A percentile compares a stretch with the other conserved stretches of the same genome.
These are phyloP conservation scores for Diaporthe amygdali DNA, from an alignment of 2,329 filamentous ascomycete genomes.

Conservation along the genomic window DNA sequence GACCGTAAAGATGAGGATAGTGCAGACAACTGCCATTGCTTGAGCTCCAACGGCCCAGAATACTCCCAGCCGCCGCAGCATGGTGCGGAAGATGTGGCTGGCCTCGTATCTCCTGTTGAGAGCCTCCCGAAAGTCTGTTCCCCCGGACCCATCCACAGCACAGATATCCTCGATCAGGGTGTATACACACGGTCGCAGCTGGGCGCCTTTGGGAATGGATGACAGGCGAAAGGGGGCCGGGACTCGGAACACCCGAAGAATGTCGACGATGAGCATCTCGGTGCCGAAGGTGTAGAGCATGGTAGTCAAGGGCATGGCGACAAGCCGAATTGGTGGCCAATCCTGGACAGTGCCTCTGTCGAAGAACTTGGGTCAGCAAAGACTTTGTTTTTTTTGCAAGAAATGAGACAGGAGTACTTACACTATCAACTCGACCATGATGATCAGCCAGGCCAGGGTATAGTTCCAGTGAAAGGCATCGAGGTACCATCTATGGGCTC, in stretches of 20 bases:
- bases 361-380: not conserved
- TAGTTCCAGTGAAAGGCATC: conserved; percentile 66
- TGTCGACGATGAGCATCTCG: conserved; percentile 45
- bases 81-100: conserved; percentile 57
- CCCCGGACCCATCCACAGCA: conserved; percentile 68
- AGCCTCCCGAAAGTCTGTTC: conserved; percentile 55
- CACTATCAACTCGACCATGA: conserved; percentile 62
- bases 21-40: conserved; percentile 29
- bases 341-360: conserved; percentile 42
- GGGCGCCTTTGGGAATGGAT: conserved; percentile 63
- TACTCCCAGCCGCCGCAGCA: conserved; percentile 59
- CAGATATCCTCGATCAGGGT: conserved; percentile 72
- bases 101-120: conserved; percentile 57
- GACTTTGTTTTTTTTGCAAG: not conserved
- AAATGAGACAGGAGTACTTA: conserved; percentile 25
- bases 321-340: conserved; percentile 51
- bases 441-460: conserved; percentile 56
- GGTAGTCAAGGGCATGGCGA: conserved; percentile 57
- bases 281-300: conserved; percentile 55
- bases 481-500: conserved; percentile 41
- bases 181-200: conserved; percentile 65
- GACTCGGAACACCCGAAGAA: conserved; percentile 38
- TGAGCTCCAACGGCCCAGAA: conserved; percentile 59
- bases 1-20: conserved; percentile 31
- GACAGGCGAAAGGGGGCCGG: conserved; percentile 66